Base-by-base conservation (phyloP, 352 stramenopile genomes). In the Phytophthora tubulina region DNA sequence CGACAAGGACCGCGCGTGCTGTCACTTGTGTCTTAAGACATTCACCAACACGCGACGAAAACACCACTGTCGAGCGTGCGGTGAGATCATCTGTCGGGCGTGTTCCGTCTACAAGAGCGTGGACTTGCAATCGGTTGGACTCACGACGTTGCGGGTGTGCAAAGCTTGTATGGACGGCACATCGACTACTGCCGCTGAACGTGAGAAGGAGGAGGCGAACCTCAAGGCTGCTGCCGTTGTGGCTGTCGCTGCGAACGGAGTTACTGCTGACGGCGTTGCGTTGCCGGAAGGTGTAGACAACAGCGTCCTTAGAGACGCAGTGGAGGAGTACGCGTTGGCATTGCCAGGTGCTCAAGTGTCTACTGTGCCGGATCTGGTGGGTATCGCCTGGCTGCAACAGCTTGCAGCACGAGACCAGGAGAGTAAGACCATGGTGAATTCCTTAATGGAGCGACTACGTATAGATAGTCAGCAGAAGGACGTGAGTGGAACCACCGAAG, bases 41-140 rank as follows among this genome's bases (percentile, higher is more conserved):
- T 95, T 95, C 65, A 90, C 84, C 31, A 92, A 86, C 73, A 93
- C 86, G 52, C 73, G 88, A 4, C 84, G 88, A 30, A 89, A 90
- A 67, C 88, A 96, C 63, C 88, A 96, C 72, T 94, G 86, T 69
- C 84, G 88, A 17, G 84, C 83, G 1, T 96, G 88, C 45, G 86
- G 88, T n/a, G 88, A 96, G 75, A 90, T 96, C 63, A 96, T 96
- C 55, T 96, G 88, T 64, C 81, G 86, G 54, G 78, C 74, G 41
- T 96, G 88, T 61, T 94, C 85, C n/a, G 59, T 93, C 15, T 91
- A 91, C 76, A 91, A 93, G 66, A 86, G 76, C 27, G 88, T 94
- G 31, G 85, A 95, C 42, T 73, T 95, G 35, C 86, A 87, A 56
- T 85, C 78, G 7, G 84, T 95, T 10, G 88, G 88, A 6, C 68